Percentiles rank a stretch among this genome's conserved stretches.
Conservation (phyloP, 345 rosid species). For the Trapa bicornis region DNA sequence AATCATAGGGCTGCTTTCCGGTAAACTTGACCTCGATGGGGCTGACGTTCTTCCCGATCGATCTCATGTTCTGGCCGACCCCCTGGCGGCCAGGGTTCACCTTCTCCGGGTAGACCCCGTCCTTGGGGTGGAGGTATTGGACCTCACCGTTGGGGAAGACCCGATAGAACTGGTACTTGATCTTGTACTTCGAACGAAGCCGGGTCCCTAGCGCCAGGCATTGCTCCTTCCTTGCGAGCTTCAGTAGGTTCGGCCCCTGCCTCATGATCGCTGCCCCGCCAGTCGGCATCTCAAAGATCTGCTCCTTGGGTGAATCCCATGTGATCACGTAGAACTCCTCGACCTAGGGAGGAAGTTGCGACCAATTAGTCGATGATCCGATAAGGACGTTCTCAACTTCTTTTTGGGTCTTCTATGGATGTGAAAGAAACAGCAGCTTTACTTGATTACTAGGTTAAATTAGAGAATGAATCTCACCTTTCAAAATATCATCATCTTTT, state of each 20-base stretch:
- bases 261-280: conserved; percentile 97
- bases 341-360: conserved; percentile 29
- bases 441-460: background rate
- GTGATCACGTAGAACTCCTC: conserved; percentile 92
- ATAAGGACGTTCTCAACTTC: too few relatives aligned
- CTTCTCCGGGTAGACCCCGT: conserved; percentile 93
- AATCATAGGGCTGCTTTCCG: conserved; percentile 77
- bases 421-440: too few relatives aligned
- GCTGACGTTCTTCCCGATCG: conserved; percentile 76
- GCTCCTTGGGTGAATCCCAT: conserved; percentile 90
- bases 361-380: background rate
- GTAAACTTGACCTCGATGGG: conserved; percentile 95
- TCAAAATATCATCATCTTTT: too few relatives aligned
- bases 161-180: conserved; percentile 86
- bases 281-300: conserved; percentile 91
- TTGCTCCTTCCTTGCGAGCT: conserved; percentile 92
- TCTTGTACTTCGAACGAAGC: conserved; percentile 93
- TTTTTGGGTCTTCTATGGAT: too few relatives aligned
- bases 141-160: conserved; percentile 93
- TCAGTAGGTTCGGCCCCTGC: conserved; percentile 79
- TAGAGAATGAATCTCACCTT: too few relatives aligned
- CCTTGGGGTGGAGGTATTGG: conserved; percentile 88
- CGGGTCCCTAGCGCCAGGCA: conserved; percentile 86
- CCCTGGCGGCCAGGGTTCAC: conserved; percentile 81
- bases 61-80: conserved; percentile 70